These are phyloP conservation scores for Termitomyces sp. DNA, from an alignment of 768 basidiomycete species.

Conservation along the genomic window DNA sequence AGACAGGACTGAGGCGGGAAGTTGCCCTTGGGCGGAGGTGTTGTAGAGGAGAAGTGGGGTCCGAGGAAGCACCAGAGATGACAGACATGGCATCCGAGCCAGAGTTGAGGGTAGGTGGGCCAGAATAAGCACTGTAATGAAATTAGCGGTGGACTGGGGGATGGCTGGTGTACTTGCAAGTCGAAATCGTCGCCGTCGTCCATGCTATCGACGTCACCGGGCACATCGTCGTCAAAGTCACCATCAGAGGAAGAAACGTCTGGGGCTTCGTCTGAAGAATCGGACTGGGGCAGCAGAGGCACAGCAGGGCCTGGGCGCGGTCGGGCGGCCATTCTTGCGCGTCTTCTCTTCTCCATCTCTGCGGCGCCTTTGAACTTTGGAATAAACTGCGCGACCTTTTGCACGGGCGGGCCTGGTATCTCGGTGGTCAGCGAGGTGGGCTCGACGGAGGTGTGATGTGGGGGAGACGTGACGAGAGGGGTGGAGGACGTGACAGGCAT, in stretches of 20 bases:
- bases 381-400: conserved; percentile 56
- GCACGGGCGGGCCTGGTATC: conserved; percentile 39
- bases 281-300: conserved; percentile 35
- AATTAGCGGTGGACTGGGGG: background rate
- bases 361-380: conserved; percentile 79
- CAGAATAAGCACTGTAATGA: conserved; percentile 55
- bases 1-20: conserved; percentile 56
- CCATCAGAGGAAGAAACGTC: conserved; percentile 45
- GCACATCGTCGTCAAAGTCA: conserved; percentile 44
- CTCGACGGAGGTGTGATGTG: conserved; percentile 8
- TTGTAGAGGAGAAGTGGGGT: conserved; percentile 43
- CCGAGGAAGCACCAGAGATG: conserved; percentile 53
- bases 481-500: conserved; percentile 22
- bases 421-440: conserved; percentile 31
- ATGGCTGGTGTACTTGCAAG: conserved; percentile 46
- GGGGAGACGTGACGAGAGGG: conserved; percentile 17
- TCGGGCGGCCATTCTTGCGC: conserved; percentile 61
- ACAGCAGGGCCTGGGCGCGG: conserved; percentile 34
- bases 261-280: conserved; percentile 53
- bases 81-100: conserved; percentile 63
- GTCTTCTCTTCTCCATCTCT: conserved; percentile 79
- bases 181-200: conserved; percentile 76
- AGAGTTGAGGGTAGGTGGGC: conserved; percentile 45
- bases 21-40: conserved; percentile 31
- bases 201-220: conserved; percentile 41